A percentile compares a stretch with the other conserved stretches of the same genome.
phyloP scores from a whole-genome alignment of 176 grass and related monocot genomes.

The Avena insularis region DNA sequence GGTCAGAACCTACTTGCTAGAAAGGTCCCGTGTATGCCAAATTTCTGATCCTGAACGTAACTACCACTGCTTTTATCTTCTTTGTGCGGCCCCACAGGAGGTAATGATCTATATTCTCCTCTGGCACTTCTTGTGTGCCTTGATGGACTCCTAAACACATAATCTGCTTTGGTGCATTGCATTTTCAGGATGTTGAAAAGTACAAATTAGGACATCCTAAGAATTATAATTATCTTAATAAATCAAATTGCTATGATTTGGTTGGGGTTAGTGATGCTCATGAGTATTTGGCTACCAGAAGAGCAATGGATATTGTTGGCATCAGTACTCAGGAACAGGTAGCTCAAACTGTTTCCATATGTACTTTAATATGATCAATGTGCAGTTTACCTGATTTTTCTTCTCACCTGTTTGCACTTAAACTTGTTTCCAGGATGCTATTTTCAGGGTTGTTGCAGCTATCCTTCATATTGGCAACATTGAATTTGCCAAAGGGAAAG shows the following conservation, averaged over 20 bases:
- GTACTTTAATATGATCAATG: slow-evolving; percentile 40
- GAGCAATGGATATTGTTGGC: slow-evolving; percentile 99
- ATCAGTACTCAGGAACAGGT: slow-evolving; percentile 97
- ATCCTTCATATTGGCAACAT: slow-evolving; percentile 99
- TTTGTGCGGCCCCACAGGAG: slow-evolving; percentile 92
- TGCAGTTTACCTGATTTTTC: slow-evolving; percentile 22
- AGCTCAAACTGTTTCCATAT: slow-evolving; percentile 38
- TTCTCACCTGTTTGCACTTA: slow-evolving; percentile 51
- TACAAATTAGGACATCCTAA: slow-evolving; percentile 88
- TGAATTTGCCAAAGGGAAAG: slow-evolving; percentile 95
- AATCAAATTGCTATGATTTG: slow-evolving; percentile 98
- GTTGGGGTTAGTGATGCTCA: slow-evolving; percentile 93
- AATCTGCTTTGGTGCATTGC: slow-evolving; percentile 38
- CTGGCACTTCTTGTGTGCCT: slow-evolving; percentile 31
- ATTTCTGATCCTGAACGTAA: slow-evolving; percentile 94
- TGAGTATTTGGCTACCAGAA: slow-evolving; percentile 93
- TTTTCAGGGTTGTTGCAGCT: slow-evolving; percentile 97
- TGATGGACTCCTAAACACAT: slow-evolving; percentile 32
- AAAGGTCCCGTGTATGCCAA: slow-evolving; percentile 98
- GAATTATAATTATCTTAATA: slow-evolving; percentile 94
- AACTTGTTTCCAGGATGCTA: slow-evolving; percentile 84
- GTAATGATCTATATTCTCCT: slow-evolving; percentile 55
- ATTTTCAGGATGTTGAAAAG: slow-evolving; percentile 80
- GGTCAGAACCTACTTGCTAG: slow-evolving; percentile 95
- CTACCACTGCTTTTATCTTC: slow-evolving; percentile 99